Percentiles rank a stretch among this genome's conserved stretches.
These are phyloP conservation scores for Rhizopus microsporus DNA, from an alignment of 371 early-diverging fungal genomes.

Conservation along the genomic window DNA sequence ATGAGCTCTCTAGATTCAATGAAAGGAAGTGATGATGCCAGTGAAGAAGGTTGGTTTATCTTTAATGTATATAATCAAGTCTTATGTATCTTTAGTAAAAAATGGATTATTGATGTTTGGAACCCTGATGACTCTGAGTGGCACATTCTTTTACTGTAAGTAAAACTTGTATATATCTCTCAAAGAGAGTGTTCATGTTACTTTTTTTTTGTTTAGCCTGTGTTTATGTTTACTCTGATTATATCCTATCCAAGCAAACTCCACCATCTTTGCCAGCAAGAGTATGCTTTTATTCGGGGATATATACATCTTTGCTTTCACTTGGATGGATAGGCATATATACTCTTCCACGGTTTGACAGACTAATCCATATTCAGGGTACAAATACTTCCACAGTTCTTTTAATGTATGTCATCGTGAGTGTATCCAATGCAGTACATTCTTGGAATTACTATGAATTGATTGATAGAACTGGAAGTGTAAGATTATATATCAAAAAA, in stretches of 20 bases:
- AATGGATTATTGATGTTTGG: conserved; percentile 43
- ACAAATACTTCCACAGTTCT: conserved; percentile 14
- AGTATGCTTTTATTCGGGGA: conserved; percentile 55
- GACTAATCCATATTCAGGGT: conserved; percentile 36
- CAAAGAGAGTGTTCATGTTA: background rate
- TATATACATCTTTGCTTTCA: conserved; percentile 48
- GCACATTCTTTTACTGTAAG: conserved; percentile 61
- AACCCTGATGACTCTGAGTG: conserved; percentile 55
- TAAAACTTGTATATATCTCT: background rate
- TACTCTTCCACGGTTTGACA: conserved; percentile 49
- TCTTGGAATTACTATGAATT: conserved; percentile 58
- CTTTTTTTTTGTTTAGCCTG: conserved; percentile 35
- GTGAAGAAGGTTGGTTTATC: background rate
- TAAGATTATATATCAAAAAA: conserved; percentile 30
- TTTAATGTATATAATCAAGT: background rate
- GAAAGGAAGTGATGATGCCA: conserved; percentile 19
- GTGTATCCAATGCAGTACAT: conserved; percentile 38
- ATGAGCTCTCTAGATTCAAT: conserved; percentile 57
- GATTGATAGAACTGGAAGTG: conserved; percentile 56
- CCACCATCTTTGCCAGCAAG: conserved; percentile 50
- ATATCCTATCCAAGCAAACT: conserved; percentile 48
- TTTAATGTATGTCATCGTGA: conserved; percentile 36
- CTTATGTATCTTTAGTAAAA: background rate
- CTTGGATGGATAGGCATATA: conserved; percentile 47
- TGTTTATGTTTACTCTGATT: conserved; percentile 56